phyloP scores from a whole-genome alignment of 2,329 filamentous ascomycete species.

The Penicillium sp. region DNA sequence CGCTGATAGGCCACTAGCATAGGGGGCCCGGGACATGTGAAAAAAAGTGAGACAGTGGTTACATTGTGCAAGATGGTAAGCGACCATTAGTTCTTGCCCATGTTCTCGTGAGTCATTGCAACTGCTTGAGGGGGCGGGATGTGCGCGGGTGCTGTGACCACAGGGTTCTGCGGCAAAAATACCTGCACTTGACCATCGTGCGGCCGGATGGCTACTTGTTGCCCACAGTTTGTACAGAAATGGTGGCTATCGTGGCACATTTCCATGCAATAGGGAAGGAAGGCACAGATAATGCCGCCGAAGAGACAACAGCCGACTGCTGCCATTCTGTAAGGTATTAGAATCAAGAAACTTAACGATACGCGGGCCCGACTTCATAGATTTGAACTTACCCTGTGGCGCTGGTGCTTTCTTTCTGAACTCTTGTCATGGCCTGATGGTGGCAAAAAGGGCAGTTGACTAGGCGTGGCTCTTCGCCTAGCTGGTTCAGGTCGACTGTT shows the following conservation, averaged over 20 bases:
- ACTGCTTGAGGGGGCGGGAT: conserved; percentile 19
- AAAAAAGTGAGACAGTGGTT: not conserved
- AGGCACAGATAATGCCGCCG: conserved; percentile 24
- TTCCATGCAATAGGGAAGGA: conserved; percentile 25
- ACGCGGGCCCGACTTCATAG: not conserved
- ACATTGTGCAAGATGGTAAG: too few relatives aligned
- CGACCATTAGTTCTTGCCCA: conserved; percentile 9
- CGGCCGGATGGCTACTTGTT: conserved; percentile 15
- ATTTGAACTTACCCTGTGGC: conserved; percentile 20
- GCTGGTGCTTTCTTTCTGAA: conserved; percentile 24
- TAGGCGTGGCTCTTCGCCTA: conserved; percentile 19
- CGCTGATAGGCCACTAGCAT: not conserved
- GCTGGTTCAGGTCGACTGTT: conserved; percentile 9
- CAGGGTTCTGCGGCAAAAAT: conserved; percentile 14
- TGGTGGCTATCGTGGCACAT: conserved; percentile 29
- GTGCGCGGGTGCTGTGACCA: conserved; percentile 13
- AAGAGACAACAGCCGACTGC: conserved; percentile 24
- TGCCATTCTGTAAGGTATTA: conserved; percentile 19
- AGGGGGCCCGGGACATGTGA: not conserved
- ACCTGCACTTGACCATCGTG: conserved; percentile 18
- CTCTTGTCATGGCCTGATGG: conserved; percentile 19
- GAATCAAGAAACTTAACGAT: not conserved
- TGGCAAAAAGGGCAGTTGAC: conserved; percentile 26
- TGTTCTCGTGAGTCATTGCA: conserved; percentile 16
- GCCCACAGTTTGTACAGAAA: conserved; percentile 22